Conservation (phyloP, 495 filamentous ascomycete genomes). For the Penicillium paxilli region DNA sequence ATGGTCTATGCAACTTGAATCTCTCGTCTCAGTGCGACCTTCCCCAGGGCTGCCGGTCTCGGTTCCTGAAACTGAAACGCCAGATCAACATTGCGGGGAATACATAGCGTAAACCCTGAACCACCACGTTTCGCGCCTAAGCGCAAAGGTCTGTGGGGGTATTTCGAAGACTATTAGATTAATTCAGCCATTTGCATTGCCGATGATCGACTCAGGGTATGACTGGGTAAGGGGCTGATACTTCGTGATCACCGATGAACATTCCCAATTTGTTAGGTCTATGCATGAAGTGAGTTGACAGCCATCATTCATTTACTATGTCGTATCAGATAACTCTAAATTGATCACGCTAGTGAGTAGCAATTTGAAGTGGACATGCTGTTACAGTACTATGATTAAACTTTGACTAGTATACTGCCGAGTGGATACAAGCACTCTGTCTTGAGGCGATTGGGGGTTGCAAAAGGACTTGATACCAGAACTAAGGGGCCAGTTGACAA, state of each 20-base stretch:
- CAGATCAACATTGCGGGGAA: constrained; percentile 8
- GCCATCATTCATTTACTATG: no score
- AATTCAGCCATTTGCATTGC: neutral
- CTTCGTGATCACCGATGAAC: neutral
- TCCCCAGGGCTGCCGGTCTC: no score
- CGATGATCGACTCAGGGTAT: neutral
- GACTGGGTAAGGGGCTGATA: neutral
- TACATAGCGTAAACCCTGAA: neutral
- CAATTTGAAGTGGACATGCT: no score
- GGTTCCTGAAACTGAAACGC: constrained; percentile 1
- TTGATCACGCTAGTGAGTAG: neutral
- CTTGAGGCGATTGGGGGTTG: no score
- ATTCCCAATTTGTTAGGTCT: neutral
- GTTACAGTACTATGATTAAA: no score
- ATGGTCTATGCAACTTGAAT: neutral
- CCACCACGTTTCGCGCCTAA: neutral
- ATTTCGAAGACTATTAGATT: no score
- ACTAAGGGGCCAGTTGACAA: no score
- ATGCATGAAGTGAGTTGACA: no score
- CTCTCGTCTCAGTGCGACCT: no score
- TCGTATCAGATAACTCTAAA: neutral
- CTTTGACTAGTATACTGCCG: no score
- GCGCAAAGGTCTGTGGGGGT: neutral
- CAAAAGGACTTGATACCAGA: no score
- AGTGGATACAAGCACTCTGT: no score